These are phyloP conservation scores for Fusarium palustre DNA, from an alignment of 2,329 filamentous ascomycete genomes.

Conservation along the genomic window DNA sequence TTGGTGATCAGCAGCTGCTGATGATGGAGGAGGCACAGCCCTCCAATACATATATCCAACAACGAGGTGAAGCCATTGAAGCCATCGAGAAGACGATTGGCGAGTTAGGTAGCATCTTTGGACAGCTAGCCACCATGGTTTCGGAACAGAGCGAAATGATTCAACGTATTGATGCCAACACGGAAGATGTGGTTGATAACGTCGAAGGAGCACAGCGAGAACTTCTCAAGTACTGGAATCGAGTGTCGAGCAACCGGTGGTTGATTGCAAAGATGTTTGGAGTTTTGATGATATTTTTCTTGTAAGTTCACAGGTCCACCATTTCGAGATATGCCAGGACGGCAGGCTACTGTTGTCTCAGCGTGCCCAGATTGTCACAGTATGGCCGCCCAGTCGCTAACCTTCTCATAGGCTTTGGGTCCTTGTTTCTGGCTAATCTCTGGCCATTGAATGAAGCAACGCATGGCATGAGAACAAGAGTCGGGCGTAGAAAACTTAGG, in stretches of 20 bases:
- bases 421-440: conserved; percentile 53
- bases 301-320: conserved; percentile 58
- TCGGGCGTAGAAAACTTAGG: conserved; percentile 14
- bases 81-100: conserved; percentile 95
- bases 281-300: conserved; percentile 93
- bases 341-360: neutral
- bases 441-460: conserved; percentile 7
- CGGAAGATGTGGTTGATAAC: conserved; percentile 97
- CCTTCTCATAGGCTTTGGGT: conserved; percentile 53
- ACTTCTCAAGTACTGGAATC: conserved; percentile 94
- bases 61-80: conserved; percentile 94
- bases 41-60: conserved; percentile 89
- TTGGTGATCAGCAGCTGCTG: conserved; percentile 86
- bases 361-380: neutral
- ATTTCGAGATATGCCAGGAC: neutral
- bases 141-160: conserved; percentile 98
- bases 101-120: conserved; percentile 90
- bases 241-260: conserved; percentile 96
- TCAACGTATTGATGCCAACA: conserved; percentile 95
- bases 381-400: conserved; percentile 15
- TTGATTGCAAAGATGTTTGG: conserved; percentile 83
- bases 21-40: conserved; percentile 92
- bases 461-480: conserved; percentile 29
- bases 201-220: conserved; percentile 97
- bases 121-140: conserved; percentile 95